Evolutionary conservation across 2,329 filamentous ascomycete species (phyloP).

Genomic region (Fusarium stilboides): DNA sequence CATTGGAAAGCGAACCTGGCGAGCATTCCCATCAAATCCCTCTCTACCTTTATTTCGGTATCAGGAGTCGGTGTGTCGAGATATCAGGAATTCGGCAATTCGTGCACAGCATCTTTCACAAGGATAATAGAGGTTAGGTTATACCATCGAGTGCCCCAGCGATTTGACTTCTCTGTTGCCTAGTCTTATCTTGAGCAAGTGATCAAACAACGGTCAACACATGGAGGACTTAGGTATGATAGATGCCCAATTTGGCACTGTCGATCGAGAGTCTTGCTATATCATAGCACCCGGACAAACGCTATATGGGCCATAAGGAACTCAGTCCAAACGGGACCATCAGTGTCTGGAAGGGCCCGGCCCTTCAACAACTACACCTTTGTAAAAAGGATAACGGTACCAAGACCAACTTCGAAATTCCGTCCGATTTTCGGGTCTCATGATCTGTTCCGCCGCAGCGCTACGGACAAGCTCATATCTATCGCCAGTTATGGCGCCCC

Average conservation of each 20-base stretch:
- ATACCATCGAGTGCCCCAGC: neutral
- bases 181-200: neutral
- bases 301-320: neutral
- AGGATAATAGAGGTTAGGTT: neutral
- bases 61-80: neutral
- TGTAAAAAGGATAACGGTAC: neutral
- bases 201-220: neutral
- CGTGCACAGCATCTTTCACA: neutral
- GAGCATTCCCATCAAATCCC: constrained; percentile 7
- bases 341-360: neutral
- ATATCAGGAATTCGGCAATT: neutral
- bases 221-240: neutral
- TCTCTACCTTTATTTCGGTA: neutral
- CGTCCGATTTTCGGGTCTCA: neutral
- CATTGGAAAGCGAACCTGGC: neutral
- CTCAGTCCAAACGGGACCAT: neutral
- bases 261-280: neutral
- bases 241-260: too few species aligned
- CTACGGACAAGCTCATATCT: constrained; percentile 8
- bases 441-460: neutral
- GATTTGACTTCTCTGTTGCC: neutral
- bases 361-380: neutral
- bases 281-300: neutral
- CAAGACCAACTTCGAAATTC: neutral
- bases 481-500: constrained; percentile 2